Evolutionary conservation across 2,329 filamentous ascomycete species (phyloP).

Genomic region (Pseudogymnoascus pannorum): DNA sequence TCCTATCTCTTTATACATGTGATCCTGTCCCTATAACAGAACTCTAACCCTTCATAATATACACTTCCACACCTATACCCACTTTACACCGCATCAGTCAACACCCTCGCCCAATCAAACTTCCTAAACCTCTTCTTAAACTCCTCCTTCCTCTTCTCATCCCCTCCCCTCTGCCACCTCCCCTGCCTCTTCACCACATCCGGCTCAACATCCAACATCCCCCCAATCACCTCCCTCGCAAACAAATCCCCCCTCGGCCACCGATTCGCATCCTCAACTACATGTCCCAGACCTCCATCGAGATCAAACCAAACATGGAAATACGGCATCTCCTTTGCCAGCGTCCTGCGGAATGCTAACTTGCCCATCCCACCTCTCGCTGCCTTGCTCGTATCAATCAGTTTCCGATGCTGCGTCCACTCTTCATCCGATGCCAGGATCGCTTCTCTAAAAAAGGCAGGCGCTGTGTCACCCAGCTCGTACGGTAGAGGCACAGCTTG

Average conservation of each 20-base stretch:
- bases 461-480: conserved; percentile 81
- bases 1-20: neutral
- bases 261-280: conserved; percentile 75
- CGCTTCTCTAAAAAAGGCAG: conserved; percentile 92
- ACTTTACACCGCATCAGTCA: conserved; percentile 30
- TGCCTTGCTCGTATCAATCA: conserved; percentile 72
- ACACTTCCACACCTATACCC: neutral
- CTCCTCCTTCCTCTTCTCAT: conserved; percentile 54
- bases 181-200: conserved; percentile 88
- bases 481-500: conserved; percentile 82
- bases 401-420: conserved; percentile 90
- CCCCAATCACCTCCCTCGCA: conserved; percentile 82
- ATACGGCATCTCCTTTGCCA: conserved; percentile 96
- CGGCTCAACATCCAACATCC: conserved; percentile 78
- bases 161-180: conserved; percentile 65
- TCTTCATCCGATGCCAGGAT: conserved; percentile 83
- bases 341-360: conserved; percentile 68
- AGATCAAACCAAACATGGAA: conserved; percentile 96
- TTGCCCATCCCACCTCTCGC: conserved; percentile 65
- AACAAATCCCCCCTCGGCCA: conserved; percentile 94
- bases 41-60: neutral
- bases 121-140: conserved; percentile 84
- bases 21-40: neutral
- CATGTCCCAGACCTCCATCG: conserved; percentile 84
- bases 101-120: conserved; percentile 76